A percentile compares a stretch with the other conserved stretches of the same genome.
Conservation (phyloP, 176 grass and related monocot species). For the Leersia perrieri region DNA sequence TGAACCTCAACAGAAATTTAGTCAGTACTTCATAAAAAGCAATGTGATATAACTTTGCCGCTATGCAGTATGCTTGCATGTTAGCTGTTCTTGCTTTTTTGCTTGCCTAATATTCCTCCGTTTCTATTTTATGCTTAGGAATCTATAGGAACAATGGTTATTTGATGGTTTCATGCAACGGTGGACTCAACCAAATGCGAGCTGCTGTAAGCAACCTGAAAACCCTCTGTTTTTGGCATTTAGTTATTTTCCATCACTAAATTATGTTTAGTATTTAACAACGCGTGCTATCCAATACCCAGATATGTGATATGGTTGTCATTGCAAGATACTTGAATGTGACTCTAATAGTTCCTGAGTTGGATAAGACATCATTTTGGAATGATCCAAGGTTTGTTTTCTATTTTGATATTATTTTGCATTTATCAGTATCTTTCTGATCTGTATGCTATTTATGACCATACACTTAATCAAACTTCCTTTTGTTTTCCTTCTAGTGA, state of each 20-base stretch:
- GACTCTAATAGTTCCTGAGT: conserved; percentile 62
- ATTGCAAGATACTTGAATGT: conserved; percentile 77
- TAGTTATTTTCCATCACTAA: background rate
- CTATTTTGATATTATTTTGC: background rate
- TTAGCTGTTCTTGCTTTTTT: background rate
- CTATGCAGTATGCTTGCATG: background rate
- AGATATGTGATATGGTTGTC: conserved; percentile 82
- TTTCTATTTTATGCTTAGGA: conserved; percentile 44
- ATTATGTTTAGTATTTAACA: conserved; percentile 5
- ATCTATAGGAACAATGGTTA: conserved; percentile 71
- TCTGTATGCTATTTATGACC: background rate
- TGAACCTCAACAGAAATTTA: background rate
- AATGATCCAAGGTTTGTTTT: conserved; percentile 57
- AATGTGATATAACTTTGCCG: background rate
- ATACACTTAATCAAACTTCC: background rate
- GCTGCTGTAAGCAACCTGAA: conserved; percentile 47
- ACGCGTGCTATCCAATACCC: conserved; percentile 26
- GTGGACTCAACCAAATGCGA: conserved; percentile 90
- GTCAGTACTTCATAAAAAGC: background rate
- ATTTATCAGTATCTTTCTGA: background rate
- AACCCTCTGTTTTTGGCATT: conserved; percentile 1
- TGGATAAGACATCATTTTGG: conserved; percentile 83
- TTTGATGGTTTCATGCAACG: conserved; percentile 82
- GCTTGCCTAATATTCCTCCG: background rate
- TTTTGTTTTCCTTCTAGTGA: conserved; percentile 40